phyloP scores from a whole-genome alignment of 305 asterid species.

The Fraxinus floribunda region DNA sequence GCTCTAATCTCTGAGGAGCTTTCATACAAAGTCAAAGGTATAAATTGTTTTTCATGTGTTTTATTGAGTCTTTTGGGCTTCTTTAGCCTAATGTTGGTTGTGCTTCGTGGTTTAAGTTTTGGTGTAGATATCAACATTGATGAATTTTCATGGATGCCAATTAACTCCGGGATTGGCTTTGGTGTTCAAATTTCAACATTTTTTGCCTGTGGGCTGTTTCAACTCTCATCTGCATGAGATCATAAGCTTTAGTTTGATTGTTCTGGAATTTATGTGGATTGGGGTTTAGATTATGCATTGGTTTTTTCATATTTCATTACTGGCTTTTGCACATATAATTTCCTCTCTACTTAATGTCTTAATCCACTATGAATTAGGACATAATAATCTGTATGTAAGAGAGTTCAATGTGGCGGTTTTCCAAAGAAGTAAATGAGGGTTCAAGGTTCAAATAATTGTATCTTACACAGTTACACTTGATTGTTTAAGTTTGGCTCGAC shows the following conservation, averaged over 20 bases:
- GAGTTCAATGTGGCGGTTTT: not conserved
- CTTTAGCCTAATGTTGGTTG: not conserved
- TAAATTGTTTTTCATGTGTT: not conserved
- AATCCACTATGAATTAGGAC: not conserved
- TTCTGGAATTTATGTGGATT: not conserved
- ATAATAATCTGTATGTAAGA: not conserved
- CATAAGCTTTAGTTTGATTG: slow-evolving; percentile 9
- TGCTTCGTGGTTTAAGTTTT: not conserved
- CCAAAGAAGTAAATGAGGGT: not conserved
- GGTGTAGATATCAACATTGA: not conserved
- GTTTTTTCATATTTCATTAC: not conserved
- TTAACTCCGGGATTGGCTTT: not conserved
- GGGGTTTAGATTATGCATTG: slow-evolving; percentile 2
- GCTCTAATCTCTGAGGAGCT: slow-evolving; percentile 84
- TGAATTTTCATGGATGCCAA: not conserved
- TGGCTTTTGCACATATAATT: not conserved
- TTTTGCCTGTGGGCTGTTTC: not conserved
- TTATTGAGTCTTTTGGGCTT: not conserved
- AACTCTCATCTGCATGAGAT: not conserved
- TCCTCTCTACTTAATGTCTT: not conserved
- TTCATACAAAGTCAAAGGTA: slow-evolving; percentile 87
- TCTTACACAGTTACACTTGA: not conserved
- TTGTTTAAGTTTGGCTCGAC: slow-evolving; percentile 1
- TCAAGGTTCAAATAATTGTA: not conserved
- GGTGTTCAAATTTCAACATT: not conserved